phyloP scores from a whole-genome alignment of 176 grass and related monocot genomes.

The Areca catechu region DNA sequence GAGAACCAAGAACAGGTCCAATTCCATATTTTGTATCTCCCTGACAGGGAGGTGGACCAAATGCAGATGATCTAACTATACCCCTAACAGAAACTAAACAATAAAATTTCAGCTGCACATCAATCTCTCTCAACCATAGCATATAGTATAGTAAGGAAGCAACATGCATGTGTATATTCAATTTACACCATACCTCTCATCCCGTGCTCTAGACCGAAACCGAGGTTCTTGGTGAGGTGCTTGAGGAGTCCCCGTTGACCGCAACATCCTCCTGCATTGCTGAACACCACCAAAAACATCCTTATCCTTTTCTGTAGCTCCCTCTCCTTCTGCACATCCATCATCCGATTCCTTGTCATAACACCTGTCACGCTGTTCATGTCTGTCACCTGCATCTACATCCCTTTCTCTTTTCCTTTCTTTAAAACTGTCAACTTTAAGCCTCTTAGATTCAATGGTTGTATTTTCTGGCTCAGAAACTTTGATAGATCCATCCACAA shows the following conservation, averaged over 20 bases:
- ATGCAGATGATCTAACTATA: too few relatives aligned
- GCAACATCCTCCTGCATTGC: slow-evolving; percentile 40
- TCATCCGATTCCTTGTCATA: slow-evolving; percentile 73
- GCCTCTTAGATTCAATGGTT: slow-evolving; percentile 34
- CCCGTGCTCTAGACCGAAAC: slow-evolving; percentile 51
- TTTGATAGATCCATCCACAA: slow-evolving; percentile 41
- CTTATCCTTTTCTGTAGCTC: slow-evolving; percentile 63
- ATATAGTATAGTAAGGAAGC: too few relatives aligned
- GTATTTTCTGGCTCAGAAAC: slow-evolving; percentile 40
- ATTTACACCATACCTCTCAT: slow-evolving; percentile 57
- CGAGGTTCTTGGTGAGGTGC: slow-evolving; percentile 53
- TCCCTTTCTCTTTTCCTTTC: slow-evolving; percentile 66
- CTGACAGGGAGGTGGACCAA: too few relatives aligned
- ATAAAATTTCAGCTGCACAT: too few relatives aligned
- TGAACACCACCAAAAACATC: slow-evolving; percentile 59
- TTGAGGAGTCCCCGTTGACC: slow-evolving; percentile 53
- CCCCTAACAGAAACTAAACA: too few relatives aligned
- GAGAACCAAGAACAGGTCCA: too few relatives aligned
- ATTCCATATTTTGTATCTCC: too few relatives aligned
- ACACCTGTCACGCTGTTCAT: slow-evolving; percentile 44
- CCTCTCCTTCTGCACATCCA: slow-evolving; percentile 40
- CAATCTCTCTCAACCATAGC: too few relatives aligned
- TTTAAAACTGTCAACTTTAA: slow-evolving; percentile 44
- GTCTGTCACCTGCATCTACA: slow-evolving; percentile 42
- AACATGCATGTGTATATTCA: too few relatives aligned